Conservation (phyloP, 495 filamentous ascomycete species). For the Podospora australis region DNA sequence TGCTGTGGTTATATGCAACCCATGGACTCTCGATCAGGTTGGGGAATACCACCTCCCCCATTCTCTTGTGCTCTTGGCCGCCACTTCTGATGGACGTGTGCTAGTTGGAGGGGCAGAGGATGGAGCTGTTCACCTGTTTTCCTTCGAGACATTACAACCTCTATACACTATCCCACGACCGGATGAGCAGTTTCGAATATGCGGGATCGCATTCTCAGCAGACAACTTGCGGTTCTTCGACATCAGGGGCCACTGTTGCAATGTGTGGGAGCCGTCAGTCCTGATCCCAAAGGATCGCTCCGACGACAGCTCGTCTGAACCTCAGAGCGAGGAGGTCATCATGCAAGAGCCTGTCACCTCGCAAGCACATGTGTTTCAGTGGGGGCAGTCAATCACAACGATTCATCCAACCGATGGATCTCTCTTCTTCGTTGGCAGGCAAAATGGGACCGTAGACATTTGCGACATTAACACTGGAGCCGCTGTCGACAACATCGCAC, state of each 20-base stretch:
- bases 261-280: constrained; percentile 8
- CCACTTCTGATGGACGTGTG: constrained; percentile 2
- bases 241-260: constrained; percentile 3
- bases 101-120: constrained; percentile 2
- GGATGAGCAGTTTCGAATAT: not conserved
- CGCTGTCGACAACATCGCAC: not conserved
- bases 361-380: not conserved
- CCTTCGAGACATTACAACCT: constrained; percentile 5
- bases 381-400: not conserved
- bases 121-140: constrained; percentile 5
- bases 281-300: no score
- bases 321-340: not conserved
- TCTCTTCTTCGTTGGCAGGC: not conserved
- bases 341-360: not conserved
- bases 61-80: not conserved
- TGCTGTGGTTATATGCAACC: constrained; percentile 2
- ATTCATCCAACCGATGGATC: not conserved
- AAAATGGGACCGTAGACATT: not conserved
- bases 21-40: constrained; percentile 5
- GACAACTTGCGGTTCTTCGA: constrained; percentile 9
- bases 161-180: not conserved
- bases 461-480: not conserved
- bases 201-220: constrained; percentile 1
- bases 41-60: not conserved
- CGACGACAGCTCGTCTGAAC: no score